phyloP scores from a whole-genome alignment of 192 early-diverging fungal species.

The Thamnidium elegans region DNA sequence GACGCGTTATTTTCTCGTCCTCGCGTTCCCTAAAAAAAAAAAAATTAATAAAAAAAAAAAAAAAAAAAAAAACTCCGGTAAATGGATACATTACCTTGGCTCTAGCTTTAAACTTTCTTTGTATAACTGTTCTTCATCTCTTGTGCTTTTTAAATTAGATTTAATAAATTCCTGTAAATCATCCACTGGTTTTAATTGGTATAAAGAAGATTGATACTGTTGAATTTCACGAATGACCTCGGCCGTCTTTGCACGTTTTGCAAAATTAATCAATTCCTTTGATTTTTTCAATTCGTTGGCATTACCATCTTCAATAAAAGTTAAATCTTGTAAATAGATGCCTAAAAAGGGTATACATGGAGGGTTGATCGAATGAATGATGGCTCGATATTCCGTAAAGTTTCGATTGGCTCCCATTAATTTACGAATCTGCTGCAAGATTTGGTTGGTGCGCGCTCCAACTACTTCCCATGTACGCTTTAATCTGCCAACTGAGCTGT shows the following conservation, averaged over 20 bases:
- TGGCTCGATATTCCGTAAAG: constrained; percentile 78
- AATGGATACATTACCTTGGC: constrained; percentile 52
- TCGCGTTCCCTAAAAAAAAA: constrained; percentile 59
- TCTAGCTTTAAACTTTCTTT: constrained; percentile 78
- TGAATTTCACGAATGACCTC: constrained; percentile 88
- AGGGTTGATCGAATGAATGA: constrained; percentile 77
- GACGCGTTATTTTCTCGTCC: constrained; percentile 73
- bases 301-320: constrained; percentile 90
- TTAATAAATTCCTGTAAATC: constrained; percentile 80
- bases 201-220: constrained; percentile 83
- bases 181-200: constrained; percentile 71
- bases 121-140: constrained; percentile 72
- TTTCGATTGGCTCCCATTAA: constrained; percentile 81
- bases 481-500: constrained; percentile 83
- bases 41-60: background rate
- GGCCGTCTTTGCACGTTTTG: constrained; percentile 80
- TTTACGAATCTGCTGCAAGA: constrained; percentile 60
- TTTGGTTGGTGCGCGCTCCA: constrained; percentile 50
- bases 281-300: constrained; percentile 61
- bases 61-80: background rate
- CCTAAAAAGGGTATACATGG: constrained; percentile 84
- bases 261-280: constrained; percentile 86
- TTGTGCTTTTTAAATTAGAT: constrained; percentile 61
- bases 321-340: constrained; percentile 83
- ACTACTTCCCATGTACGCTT: constrained; percentile 85